Conservation (phyloP, 208 protist genomes). For the Strigomonas culicis region DNA sequence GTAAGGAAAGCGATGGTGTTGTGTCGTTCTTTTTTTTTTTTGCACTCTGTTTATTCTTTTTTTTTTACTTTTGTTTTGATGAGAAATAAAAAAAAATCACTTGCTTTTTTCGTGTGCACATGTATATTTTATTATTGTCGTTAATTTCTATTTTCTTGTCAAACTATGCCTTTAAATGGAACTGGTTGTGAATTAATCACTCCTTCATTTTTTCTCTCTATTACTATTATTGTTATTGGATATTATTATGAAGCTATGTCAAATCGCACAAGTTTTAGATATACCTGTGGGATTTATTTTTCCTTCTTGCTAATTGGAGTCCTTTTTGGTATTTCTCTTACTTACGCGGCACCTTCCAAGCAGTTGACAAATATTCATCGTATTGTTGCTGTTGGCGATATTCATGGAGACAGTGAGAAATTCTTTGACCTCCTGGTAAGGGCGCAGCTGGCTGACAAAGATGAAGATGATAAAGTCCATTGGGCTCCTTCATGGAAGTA, state of each 20-base stretch:
- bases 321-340: not conserved
- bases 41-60: too few species aligned
- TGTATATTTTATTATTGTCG: not conserved
- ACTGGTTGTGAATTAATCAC: not conserved
- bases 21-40: slow-evolving; percentile 3
- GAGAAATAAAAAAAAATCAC: not conserved
- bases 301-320: not conserved
- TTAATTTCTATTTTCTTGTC: not conserved
- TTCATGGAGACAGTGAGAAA: slow-evolving; percentile 42
- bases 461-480: not conserved
- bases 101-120: not conserved
- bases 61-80: not conserved
- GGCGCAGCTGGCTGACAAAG: slow-evolving; percentile 7
- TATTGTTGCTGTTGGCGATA: slow-evolving; percentile 45
- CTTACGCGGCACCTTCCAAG: not conserved
- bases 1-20: not conserved
- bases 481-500: not conserved
- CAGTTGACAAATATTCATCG: slow-evolving; percentile 18
- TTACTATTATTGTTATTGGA: slow-evolving; percentile 1
- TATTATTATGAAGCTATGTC: not conserved
- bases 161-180: not conserved
- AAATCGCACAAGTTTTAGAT: not conserved
- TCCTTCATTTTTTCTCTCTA: slow-evolving; percentile 8
- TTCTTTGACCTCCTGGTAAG: slow-evolving; percentile 32
- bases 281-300: not conserved